These are phyloP conservation scores for Colletotrichum eremochloae DNA, from an alignment of 2,329 filamentous ascomycete genomes.

Conservation along the genomic window DNA sequence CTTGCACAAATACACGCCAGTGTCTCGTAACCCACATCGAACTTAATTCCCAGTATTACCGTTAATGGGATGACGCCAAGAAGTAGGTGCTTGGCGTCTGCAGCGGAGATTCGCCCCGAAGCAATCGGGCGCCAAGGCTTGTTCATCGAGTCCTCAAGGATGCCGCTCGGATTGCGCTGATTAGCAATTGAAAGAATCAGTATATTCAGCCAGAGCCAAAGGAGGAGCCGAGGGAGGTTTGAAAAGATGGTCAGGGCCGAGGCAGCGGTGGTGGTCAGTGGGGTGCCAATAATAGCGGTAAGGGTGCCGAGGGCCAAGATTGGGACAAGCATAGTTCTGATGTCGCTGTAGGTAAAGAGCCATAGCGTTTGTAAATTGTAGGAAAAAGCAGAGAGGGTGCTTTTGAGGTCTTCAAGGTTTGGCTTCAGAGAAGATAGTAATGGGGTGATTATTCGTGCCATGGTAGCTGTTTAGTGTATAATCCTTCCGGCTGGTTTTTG, in stretches of 20 bases:
- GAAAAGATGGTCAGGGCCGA: neutral
- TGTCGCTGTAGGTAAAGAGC: neutral
- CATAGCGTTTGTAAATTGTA: neutral
- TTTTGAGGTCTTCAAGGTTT: neutral
- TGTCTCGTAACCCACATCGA: conserved; percentile 45
- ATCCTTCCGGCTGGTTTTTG: neutral
- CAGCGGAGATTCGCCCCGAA: conserved; percentile 47
- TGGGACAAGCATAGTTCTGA: neutral
- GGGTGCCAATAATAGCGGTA: neutral
- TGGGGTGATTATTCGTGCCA: neutral
- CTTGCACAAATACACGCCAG: conserved; percentile 49
- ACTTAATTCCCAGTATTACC: conserved; percentile 43
- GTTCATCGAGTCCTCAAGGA: conserved; percentile 56
- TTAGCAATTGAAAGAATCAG: conserved; percentile 49
- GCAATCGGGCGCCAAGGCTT: conserved; percentile 54
- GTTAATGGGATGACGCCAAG: conserved; percentile 44
- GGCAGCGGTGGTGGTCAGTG: neutral
- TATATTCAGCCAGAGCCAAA: neutral
- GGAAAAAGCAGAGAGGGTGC: neutral
- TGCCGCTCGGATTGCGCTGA: conserved; percentile 50
- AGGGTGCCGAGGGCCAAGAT: neutral
- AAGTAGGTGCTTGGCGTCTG: conserved; percentile 45
- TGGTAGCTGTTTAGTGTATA: neutral
- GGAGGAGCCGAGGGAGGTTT: neutral
- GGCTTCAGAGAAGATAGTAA: neutral